These are phyloP conservation scores for Venturia oleaginea DNA, from an alignment of 2,329 filamentous ascomycete species.

Conservation along the genomic window DNA sequence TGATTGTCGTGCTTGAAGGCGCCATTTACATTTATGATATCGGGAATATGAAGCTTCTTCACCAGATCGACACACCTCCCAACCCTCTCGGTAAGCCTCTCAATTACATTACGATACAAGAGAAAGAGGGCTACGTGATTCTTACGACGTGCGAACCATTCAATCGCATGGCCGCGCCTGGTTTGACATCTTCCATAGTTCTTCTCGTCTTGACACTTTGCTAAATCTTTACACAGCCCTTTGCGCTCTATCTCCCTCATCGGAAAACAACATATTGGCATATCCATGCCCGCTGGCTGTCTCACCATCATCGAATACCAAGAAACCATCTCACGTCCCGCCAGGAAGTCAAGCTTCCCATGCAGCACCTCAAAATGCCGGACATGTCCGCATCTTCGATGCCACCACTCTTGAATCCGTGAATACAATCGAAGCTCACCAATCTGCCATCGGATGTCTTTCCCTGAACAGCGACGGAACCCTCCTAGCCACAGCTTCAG, in stretches of 20 bases:
- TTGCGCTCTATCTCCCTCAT: slow-evolving; percentile 85
- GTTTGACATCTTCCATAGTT: neutral
- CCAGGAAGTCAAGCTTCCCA: slow-evolving; percentile 40
- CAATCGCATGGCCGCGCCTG: slow-evolving; percentile 15
- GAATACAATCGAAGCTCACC: slow-evolving; percentile 91
- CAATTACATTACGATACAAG: neutral
- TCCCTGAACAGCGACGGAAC: slow-evolving; percentile 89
- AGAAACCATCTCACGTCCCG: slow-evolving; percentile 71
- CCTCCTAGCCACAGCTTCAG: slow-evolving; percentile 84
- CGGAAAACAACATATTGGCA: slow-evolving; percentile 90
- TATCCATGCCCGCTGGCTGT: slow-evolving; percentile 65
- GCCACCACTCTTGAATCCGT: slow-evolving; percentile 81
- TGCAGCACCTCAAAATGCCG: slow-evolving; percentile 58
- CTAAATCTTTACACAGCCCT: slow-evolving; percentile 48
- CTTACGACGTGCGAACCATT: neutral
- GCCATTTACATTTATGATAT: slow-evolving; percentile 99
- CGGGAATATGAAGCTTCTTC: slow-evolving; percentile 91
- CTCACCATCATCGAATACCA: slow-evolving; percentile 35
- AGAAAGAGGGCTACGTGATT: neutral
- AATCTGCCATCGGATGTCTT: slow-evolving; percentile 81
- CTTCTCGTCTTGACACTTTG: neutral
- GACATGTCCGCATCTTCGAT: slow-evolving; percentile 90
- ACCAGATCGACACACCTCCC: slow-evolving; percentile 87
- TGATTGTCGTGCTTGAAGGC: slow-evolving; percentile 89
- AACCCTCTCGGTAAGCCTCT: slow-evolving; percentile 61